These are phyloP conservation scores for Trypanosomatidae sp. DNA, from an alignment of 208 protist genomes.

Conservation along the genomic window DNA sequence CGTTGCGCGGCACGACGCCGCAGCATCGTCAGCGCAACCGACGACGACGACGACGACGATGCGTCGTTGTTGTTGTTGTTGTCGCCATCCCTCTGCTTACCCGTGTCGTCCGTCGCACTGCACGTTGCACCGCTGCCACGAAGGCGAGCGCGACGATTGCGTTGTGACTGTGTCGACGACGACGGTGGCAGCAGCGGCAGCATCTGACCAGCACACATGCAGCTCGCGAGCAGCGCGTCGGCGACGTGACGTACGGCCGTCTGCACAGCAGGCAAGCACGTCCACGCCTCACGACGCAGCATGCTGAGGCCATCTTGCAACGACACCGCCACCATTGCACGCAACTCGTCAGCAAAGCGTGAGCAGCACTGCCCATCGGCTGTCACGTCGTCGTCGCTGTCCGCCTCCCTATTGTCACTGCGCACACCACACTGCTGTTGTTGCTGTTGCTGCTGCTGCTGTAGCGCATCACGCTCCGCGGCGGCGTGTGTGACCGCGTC, in stretches of 20 bases:
- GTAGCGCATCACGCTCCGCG: conserved; percentile 13
- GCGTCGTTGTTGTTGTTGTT: too few species aligned
- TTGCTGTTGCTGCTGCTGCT: too few species aligned
- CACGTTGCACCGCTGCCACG: too few species aligned
- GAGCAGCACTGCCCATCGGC: background rate
- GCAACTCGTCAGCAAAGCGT: conserved; percentile 40
- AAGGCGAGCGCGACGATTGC: too few species aligned
- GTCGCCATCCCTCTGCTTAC: background rate
- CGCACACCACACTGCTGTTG: too few species aligned
- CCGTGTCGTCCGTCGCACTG: background rate
- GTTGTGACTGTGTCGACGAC: too few species aligned
- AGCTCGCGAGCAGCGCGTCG: conserved; percentile 32
- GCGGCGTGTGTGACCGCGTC: conserved; percentile 50
- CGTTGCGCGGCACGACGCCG: conserved; percentile 1
- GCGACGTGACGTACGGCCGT: conserved; percentile 16
- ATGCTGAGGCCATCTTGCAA: too few species aligned
- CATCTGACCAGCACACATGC: conserved; percentile 18
- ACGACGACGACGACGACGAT: too few species aligned
- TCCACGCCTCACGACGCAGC: too few species aligned
- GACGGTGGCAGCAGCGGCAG: too few species aligned
- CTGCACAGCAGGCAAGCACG: too few species aligned
- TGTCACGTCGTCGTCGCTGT: conserved; percentile 1
- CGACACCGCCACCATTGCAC: conserved; percentile 23
- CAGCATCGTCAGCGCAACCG: background rate
- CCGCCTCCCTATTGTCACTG: too few species aligned